A percentile compares a stretch with the other conserved stretches of the same genome.
These are phyloP conservation scores for Pulchroboletus neoregius DNA, from an alignment of 1,284 basidiomycete genomes.

Conservation along the genomic window DNA sequence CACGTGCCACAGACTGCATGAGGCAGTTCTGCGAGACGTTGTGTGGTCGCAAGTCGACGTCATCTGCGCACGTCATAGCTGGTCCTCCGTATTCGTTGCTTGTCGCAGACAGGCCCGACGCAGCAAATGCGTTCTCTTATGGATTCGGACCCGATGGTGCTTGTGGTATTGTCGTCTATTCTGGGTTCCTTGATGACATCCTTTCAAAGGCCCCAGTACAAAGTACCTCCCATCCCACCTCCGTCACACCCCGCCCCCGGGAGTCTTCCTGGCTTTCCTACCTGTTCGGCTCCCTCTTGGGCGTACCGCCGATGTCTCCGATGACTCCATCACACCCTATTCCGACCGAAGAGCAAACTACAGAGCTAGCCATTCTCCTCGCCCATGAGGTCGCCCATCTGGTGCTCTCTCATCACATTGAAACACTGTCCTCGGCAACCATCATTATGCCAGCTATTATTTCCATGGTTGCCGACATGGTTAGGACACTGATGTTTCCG, in stretches of 20 bases:
- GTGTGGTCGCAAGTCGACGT: constrained; percentile 38
- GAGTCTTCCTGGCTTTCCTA: constrained; percentile 45
- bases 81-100: constrained; percentile 86
- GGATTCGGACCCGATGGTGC: constrained; percentile 88
- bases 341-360: constrained; percentile 78
- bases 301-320: constrained; percentile 32
- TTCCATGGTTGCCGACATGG: constrained; percentile 70
- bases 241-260: constrained; percentile 17
- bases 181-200: constrained; percentile 82
- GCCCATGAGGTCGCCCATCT: constrained; percentile 88
- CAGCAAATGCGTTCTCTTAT: constrained; percentile 85
- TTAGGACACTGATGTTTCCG: constrained; percentile 77
- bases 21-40: constrained; percentile 50
- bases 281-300: constrained; percentile 47
- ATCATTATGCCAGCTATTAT: constrained; percentile 78
- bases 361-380: constrained; percentile 80
- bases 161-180: constrained; percentile 86
- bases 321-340: constrained; percentile 34
- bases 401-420: constrained; percentile 83
- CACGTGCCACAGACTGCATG: constrained; percentile 63
- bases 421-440: constrained; percentile 78
- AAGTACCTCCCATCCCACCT: constrained; percentile 14
- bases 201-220: constrained; percentile 44
- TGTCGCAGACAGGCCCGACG: constrained; percentile 75
- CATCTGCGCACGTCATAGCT: constrained; percentile 54